Evolutionary conservation across 225 moss, liverwort and hornwort species (phyloP).

Genomic region (Pseudoscleropodium purum): DNA sequence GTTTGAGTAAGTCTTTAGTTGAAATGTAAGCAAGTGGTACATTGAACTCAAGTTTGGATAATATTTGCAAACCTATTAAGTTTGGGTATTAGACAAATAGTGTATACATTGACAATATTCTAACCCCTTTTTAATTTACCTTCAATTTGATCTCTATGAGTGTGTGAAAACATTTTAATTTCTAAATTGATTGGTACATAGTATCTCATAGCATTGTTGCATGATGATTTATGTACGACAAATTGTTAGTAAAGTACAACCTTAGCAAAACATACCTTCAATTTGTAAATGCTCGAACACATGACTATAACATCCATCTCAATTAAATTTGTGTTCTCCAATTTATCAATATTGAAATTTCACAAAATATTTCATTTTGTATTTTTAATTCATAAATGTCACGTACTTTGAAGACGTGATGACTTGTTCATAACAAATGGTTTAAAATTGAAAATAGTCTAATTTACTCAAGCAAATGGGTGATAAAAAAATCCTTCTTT

Average conservation of each 20-base stretch:
- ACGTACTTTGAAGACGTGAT: background rate
- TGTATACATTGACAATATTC: background rate
- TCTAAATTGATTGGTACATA: background rate
- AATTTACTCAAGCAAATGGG: background rate
- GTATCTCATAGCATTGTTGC: no score
- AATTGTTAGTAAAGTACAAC: background rate
- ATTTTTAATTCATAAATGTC: background rate
- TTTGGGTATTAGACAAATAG: fast-evolving
- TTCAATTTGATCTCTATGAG: background rate
- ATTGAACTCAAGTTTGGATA: background rate
- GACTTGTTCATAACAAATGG: background rate
- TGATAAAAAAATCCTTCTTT: background rate
- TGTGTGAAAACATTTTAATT: background rate
- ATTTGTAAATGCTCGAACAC: background rate
- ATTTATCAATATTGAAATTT: background rate
- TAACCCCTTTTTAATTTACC: background rate
- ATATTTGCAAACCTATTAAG: background rate
- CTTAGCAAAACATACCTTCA: fast-evolving
- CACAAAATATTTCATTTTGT: fast-evolving
- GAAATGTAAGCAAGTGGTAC: background rate
- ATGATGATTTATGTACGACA: background rate
- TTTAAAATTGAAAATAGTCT: background rate
- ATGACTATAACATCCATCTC: background rate
- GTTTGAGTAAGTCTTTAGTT: background rate
- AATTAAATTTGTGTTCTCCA: background rate